A percentile compares a stretch with the other conserved stretches of the same genome.
These are phyloP conservation scores for Colletotrichum incanum DNA, from an alignment of 2,329 filamentous ascomycete genomes.

Conservation along the genomic window DNA sequence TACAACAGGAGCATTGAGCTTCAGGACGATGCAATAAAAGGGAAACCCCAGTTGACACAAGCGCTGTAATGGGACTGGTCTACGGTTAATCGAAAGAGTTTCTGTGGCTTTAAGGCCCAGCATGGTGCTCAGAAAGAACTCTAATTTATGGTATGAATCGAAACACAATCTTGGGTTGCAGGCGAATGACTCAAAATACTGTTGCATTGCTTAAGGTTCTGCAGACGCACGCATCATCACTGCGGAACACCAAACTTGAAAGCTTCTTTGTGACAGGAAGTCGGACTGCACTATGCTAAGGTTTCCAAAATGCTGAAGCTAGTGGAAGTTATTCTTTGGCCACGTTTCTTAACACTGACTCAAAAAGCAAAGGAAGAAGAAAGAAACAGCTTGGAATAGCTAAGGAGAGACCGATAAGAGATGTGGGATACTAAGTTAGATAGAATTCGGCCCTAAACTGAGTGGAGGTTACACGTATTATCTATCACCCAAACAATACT, in stretches of 20 bases:
- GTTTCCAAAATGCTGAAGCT: not conserved
- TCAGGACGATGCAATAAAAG: not conserved
- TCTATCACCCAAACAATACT: no score
- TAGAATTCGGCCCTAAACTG: not conserved
- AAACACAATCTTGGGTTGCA: not conserved
- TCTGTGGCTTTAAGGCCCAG: not conserved
- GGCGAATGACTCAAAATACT: constrained; percentile 16
- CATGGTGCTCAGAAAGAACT: not conserved
- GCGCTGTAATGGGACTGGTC: not conserved
- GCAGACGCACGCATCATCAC: not conserved
- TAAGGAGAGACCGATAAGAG: no score
- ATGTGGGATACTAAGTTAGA: not conserved
- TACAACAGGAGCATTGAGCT: not conserved
- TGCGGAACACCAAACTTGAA: not conserved
- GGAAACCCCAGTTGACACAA: not conserved
- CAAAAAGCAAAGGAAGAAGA: not conserved
- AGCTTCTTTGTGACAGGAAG: not conserved
- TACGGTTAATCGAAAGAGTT: not conserved
- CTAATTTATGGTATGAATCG: not conserved
- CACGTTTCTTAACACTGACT: constrained; percentile 13
- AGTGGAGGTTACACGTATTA: no score
- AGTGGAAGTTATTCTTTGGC: constrained; percentile 19
- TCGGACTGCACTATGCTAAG: not conserved
- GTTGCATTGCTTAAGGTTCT: constrained; percentile 10
- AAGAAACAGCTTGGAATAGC: no score